These are phyloP conservation scores for Lactarius indigo DNA, from an alignment of 768 basidiomycete genomes.

Conservation along the genomic window DNA sequence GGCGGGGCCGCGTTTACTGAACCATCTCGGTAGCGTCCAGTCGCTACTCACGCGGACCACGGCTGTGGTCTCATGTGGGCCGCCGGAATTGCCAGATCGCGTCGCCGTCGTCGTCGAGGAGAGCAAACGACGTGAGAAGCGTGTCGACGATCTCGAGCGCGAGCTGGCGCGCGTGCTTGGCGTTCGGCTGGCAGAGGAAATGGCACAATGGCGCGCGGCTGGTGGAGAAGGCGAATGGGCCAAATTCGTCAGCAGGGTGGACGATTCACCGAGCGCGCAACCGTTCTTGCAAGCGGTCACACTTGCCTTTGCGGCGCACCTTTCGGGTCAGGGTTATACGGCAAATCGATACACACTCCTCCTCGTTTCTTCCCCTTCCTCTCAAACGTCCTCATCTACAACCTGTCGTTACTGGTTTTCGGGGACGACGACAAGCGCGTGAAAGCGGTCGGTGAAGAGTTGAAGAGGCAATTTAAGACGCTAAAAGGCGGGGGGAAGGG, in stretches of 20 bases:
- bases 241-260: conserved; percentile 54
- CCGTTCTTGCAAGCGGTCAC: conserved; percentile 58
- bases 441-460: conserved; percentile 52
- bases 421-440: conserved; percentile 59
- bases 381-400: conserved; percentile 46
- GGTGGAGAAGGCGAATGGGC: conserved; percentile 36
- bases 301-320: conserved; percentile 39
- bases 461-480: conserved; percentile 50
- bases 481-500: conserved; percentile 82
- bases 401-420: conserved; percentile 56
- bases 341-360: conserved; percentile 41
- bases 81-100: conserved; percentile 63
- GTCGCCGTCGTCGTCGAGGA: conserved; percentile 64
- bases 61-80: conserved; percentile 62
- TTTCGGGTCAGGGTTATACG: conserved; percentile 28
- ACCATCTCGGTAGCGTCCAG: conserved; percentile 58
- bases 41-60: conserved; percentile 52
- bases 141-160: conserved; percentile 62
- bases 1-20: conserved; percentile 71
- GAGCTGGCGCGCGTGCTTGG: conserved; percentile 58
- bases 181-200: conserved; percentile 37
- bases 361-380: conserved; percentile 61
- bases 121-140: conserved; percentile 62
- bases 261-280: conserved; percentile 57
- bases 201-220: conserved; percentile 29